These are phyloP conservation scores for Suaeda aralocaspica DNA, from an alignment of 148 eudicot species.

Conservation along the genomic window DNA sequence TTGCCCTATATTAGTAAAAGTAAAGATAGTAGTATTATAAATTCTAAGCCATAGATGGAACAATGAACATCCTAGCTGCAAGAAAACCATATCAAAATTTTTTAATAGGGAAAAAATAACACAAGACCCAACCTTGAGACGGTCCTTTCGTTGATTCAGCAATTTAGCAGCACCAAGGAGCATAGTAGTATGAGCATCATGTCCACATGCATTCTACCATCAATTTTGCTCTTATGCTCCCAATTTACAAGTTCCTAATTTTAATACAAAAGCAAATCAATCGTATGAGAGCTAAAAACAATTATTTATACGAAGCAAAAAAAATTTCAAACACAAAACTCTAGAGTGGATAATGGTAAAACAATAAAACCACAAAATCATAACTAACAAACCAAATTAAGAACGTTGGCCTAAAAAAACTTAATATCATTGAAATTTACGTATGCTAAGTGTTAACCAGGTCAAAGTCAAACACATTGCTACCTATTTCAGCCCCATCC, in stretches of 20 bases:
- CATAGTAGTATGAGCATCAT: constrained; percentile 92
- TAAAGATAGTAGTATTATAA: neutral
- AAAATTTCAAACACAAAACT: neutral
- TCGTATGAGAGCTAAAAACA: neutral
- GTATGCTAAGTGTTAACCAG: too few species aligned
- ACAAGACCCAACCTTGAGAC: constrained; percentile 48
- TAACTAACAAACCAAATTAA: too few species aligned
- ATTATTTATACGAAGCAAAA: too few species aligned
- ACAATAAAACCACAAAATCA: too few species aligned
- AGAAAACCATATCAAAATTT: neutral
- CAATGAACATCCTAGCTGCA: neutral
- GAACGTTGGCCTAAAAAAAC: too few species aligned
- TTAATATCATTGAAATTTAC: too few species aligned
- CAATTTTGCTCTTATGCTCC: constrained; percentile 88
- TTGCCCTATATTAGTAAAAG: too few species aligned
- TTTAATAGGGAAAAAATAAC: too few species aligned
- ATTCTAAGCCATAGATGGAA: neutral
- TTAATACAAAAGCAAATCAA: neutral
- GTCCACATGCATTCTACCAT: constrained; percentile 91
- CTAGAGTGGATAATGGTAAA: too few species aligned
- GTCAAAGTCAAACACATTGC: too few species aligned
- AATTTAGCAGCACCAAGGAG: constrained; percentile 91
- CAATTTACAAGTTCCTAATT: constrained; percentile 74
- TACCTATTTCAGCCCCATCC: too few species aligned
- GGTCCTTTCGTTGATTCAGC: constrained; percentile 59